Evolutionary conservation across 805 yeast genomes (phyloP).

Genomic region (Spathaspora boniae): DNA sequence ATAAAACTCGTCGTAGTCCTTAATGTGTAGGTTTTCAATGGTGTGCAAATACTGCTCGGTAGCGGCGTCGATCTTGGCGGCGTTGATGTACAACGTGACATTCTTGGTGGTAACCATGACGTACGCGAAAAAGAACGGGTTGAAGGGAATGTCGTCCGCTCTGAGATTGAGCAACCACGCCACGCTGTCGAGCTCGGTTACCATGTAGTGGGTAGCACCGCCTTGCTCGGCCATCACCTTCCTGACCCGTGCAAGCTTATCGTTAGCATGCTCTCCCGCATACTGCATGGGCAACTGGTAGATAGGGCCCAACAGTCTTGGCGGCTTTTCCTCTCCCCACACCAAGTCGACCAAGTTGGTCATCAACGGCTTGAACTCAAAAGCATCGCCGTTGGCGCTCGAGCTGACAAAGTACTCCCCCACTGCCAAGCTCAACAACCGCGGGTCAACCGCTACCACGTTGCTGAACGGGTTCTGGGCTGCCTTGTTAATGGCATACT

Average conservation of each 20-base stretch:
- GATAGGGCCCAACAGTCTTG: conserved; percentile 29
- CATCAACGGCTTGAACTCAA: conserved; percentile 28
- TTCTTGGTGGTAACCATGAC: conserved; percentile 31
- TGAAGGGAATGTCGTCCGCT: conserved; percentile 75
- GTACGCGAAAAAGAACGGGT: conserved; percentile 83
- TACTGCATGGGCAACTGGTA: conserved; percentile 27
- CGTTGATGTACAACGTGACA: conserved; percentile 54
- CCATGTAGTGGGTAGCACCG: conserved; percentile 38
- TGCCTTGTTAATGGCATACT: conserved; percentile 58
- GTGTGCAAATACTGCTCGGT: conserved; percentile 22
- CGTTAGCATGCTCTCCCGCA: conserved; percentile 31
- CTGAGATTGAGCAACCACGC: conserved; percentile 90
- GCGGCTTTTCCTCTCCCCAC: conserved; percentile 36
- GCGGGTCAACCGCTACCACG: conserved; percentile 82
- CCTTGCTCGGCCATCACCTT: conserved; percentile 23
- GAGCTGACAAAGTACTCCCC: conserved; percentile 38
- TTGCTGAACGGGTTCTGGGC: conserved; percentile 46
- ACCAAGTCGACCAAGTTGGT: conserved; percentile 35
- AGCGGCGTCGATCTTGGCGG: conserved; percentile 34
- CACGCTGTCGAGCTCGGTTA: conserved; percentile 80
- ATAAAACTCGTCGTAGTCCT: conserved; percentile 59
- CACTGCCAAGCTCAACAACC: conserved; percentile 52
- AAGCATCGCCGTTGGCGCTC: conserved; percentile 5
- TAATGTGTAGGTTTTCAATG: conserved; percentile 34
- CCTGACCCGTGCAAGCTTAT: conserved; percentile 29